Conservation (phyloP, 78 protist genomes). For the Pelomyxa schiedti region DNA sequence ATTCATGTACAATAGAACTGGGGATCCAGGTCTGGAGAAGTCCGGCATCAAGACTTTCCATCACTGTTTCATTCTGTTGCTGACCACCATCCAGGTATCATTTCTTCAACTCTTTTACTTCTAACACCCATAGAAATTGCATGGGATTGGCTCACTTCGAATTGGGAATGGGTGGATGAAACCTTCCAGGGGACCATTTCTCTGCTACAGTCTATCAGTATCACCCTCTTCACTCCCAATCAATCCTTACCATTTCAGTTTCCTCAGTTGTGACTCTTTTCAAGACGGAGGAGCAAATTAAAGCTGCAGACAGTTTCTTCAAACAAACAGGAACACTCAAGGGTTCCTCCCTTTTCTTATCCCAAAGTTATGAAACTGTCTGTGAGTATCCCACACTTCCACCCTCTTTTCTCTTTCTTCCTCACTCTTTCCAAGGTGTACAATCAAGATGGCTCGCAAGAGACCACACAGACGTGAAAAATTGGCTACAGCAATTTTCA, state of each 20-base stretch:
- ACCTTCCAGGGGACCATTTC: too few species aligned
- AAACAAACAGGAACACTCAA: neutral
- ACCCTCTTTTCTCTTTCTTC: neutral
- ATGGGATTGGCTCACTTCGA: too few species aligned
- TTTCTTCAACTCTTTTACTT: neutral
- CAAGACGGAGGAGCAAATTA: neutral
- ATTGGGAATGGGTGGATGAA: too few species aligned
- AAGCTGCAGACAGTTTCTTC: neutral
- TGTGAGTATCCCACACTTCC: neutral
- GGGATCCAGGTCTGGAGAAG: neutral
- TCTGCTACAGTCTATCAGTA: too few species aligned
- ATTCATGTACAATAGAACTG: neutral
- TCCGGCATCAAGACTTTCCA: neutral
- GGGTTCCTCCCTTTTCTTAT: neutral
- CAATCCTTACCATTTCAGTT: too few species aligned
- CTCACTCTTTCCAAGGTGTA: neutral
- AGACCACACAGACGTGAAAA: neutral
- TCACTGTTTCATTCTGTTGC: neutral
- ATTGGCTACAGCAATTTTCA: too few species aligned
- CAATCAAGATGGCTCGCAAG: neutral
- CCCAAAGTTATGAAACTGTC: neutral
- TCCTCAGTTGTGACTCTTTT: neutral
- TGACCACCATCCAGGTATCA: neutral
- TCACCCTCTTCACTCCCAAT: too few species aligned
- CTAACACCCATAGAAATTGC: too few species aligned